phyloP scores from a whole-genome alignment of 352 stramenopile species.

The Phytophthora sp. region DNA sequence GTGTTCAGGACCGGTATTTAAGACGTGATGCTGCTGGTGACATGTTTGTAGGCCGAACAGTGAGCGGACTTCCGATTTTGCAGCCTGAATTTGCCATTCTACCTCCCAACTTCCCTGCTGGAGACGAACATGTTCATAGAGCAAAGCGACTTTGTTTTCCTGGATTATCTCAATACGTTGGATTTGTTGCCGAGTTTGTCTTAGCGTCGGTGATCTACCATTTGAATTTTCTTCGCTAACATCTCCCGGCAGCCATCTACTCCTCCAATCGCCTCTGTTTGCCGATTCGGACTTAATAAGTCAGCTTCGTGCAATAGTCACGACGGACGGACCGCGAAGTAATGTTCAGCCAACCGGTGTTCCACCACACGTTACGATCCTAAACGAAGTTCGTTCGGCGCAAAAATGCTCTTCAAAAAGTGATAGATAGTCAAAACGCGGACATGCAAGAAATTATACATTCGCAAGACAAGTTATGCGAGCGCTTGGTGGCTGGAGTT shows the following conservation, averaged over 20 bases:
- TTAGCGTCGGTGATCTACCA: too few relatives aligned
- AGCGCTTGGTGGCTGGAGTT: not conserved
- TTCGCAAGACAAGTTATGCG: not conserved
- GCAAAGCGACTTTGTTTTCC: slow-evolving; percentile 6
- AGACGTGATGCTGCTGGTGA: slow-evolving; percentile 14
- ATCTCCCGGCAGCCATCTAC: too few relatives aligned
- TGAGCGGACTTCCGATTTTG: slow-evolving; percentile 14
- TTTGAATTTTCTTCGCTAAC: too few relatives aligned
- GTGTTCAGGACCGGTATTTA: slow-evolving; percentile 10
- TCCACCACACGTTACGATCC: too few relatives aligned
- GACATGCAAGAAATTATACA: not conserved
- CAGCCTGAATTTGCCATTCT: slow-evolving; percentile 19
- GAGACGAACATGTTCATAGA: not conserved
- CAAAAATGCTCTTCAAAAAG: not conserved
- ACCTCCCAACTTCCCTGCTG: slow-evolving; percentile 3
- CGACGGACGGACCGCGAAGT: too few relatives aligned
- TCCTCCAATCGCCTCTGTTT: too few relatives aligned
- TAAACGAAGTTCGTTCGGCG: too few relatives aligned
- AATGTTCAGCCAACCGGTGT: too few relatives aligned
- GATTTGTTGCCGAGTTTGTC: too few relatives aligned
- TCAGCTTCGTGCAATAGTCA: too few relatives aligned
- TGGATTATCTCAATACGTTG: not conserved
- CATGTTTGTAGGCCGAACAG: slow-evolving; percentile 4
- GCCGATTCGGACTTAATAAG: too few relatives aligned
- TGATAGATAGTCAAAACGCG: not conserved